Conservation (phyloP, 768 basidiomycete genomes). For the Trametes maxima region DNA sequence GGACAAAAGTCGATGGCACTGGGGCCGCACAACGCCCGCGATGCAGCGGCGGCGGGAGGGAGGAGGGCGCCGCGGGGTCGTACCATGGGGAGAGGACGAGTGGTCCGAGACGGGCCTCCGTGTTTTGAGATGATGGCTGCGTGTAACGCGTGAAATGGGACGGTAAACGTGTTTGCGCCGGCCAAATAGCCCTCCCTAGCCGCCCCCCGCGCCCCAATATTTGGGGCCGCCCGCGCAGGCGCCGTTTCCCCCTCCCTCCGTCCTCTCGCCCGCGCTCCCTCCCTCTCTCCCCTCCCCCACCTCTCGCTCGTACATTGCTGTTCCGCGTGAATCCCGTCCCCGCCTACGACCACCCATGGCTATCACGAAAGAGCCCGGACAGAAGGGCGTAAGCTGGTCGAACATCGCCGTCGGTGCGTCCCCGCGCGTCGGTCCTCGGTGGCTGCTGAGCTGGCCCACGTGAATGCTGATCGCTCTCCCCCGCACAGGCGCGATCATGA, state of each 20-base stretch:
- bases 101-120: slow-evolving; percentile 1
- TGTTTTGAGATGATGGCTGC: neutral
- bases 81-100: slow-evolving; percentile 9
- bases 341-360: slow-evolving; percentile 53
- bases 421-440: slow-evolving; percentile 19
- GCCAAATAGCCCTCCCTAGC: slow-evolving; percentile 24
- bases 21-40: neutral
- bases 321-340: slow-evolving; percentile 3
- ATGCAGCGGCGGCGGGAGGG: neutral
- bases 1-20: neutral
- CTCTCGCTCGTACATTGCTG: slow-evolving; percentile 7
- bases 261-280: slow-evolving; percentile 20
- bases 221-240: slow-evolving; percentile 9
- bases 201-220: slow-evolving; percentile 24
- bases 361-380: slow-evolving; percentile 83
- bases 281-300: slow-evolving; percentile 1
- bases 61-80: slow-evolving; percentile 2
- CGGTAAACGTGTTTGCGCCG: slow-evolving; percentile 25
- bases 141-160: slow-evolving; percentile 3
- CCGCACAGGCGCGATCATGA: slow-evolving; percentile 88
- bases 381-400: slow-evolving; percentile 91
- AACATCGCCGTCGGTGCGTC: slow-evolving; percentile 91
- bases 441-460: slow-evolving; percentile 24
- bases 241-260: slow-evolving; percentile 6
- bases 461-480: slow-evolving; percentile 28